Base-by-base conservation (phyloP, 1,139 yeast species). In the Scheffersomyces parashehatae region DNA sequence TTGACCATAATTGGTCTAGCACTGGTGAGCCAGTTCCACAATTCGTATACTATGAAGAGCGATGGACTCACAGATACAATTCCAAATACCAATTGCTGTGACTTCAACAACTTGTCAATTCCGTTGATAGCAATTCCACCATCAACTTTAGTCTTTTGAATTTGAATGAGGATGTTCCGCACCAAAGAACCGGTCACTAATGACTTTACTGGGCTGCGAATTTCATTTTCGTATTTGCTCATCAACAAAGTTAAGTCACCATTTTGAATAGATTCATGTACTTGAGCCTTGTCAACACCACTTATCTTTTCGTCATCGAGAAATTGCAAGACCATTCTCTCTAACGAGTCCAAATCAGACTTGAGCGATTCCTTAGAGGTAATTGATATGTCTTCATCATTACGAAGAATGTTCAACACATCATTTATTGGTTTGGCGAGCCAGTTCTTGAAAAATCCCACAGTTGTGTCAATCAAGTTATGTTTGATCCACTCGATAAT, bases 71-170 rank as follows among this genome's bases (percentile, higher is more conserved):
- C 83, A 1, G 97, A 96, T 20, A 93, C 88, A 33, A 88, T 72
- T 1, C 96, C 97, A 68, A 93, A 89, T 20, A 93, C 95, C 41
- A 93, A 77, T 61, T 93, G 96, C 67, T 93, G 99, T 37, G 95
- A 85, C 62, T 89, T 86, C 43, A 93, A 75, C 52, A 93, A 70
- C 61, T 88, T 85, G 65, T 93, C 98, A 50, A 93, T 91, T 7
- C 98, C 98, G 54, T 78, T 82, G 49, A 93, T 79, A 0, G 97
- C 98, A 7, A 90, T 73, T 29, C 88, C 93, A 3, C 96, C 96
- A 61, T 93, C 99, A 11, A 93, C 97, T 66, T 93, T 93, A 11
- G 96, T 86, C 65, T 93, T 93, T 62, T 93, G 99, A 8, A 93
- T 73, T 64, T 93, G 98, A 47, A 93, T 91, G 55, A 93, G 67